Percentiles rank a stretch among this genome's conserved stretches.
Evolutionary conservation across 1,284 basidiomycete species (phyloP).

Genomic region (Ustilago lituana): DNA sequence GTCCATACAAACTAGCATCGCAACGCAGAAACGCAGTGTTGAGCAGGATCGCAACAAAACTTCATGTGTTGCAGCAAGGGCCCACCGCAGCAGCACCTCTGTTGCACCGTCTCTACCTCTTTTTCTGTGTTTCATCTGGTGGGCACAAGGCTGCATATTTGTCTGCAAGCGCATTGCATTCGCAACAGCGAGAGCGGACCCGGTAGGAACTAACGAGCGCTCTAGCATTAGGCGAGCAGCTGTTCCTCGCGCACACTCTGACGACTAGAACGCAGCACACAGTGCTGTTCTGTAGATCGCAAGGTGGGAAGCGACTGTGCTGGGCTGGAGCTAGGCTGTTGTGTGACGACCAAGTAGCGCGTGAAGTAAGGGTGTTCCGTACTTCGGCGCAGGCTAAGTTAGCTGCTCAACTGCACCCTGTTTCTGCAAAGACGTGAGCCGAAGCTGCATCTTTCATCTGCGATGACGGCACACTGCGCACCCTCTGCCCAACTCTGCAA

Average conservation of each 20-base stretch:
- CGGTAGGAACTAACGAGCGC: constrained; percentile 8
- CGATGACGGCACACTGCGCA: constrained; percentile 42
- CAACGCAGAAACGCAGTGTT: background rate
- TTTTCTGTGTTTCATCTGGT: no score
- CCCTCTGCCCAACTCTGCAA: constrained; percentile 19
- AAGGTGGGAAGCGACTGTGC: background rate
- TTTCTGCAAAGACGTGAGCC: constrained; percentile 12
- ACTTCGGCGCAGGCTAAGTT: constrained; percentile 1
- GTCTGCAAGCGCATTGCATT: background rate
- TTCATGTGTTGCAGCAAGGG: background rate
- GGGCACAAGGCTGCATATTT: no score
- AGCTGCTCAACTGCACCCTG: constrained; percentile 5
- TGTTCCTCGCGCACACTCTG: constrained; percentile 18
- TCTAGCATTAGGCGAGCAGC: constrained; percentile 18
- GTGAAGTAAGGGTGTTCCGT: background rate
- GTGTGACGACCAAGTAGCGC: constrained; percentile 4
- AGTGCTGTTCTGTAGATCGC: no score
- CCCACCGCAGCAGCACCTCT: no score
- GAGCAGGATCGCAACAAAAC: background rate
- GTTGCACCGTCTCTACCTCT: no score
- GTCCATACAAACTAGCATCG: background rate
- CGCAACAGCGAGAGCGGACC: no score
- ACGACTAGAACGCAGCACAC: background rate
- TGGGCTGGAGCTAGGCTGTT: background rate
- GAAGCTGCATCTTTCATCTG: constrained; percentile 21